phyloP scores from a whole-genome alignment of 495 filamentous ascomycete genomes.

The Talaromyces wortmannii region DNA sequence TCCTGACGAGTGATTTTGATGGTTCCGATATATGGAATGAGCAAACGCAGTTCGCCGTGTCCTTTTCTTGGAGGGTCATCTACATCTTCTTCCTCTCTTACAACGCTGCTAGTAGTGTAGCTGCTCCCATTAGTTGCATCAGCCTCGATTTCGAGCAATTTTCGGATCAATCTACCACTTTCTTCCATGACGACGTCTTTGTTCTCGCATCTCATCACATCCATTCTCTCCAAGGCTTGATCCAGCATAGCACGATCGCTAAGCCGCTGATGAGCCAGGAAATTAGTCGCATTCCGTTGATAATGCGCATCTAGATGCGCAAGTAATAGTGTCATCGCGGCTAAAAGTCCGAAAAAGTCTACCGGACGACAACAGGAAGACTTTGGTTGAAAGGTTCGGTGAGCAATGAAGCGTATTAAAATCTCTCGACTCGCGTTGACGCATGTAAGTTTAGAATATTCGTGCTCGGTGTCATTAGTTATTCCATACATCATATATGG shows the following conservation, averaged over 20 bases:
- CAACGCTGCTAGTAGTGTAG: constrained; percentile 8
- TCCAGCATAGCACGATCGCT: constrained; percentile 40
- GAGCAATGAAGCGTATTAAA: constrained; percentile 8
- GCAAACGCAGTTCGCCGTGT: constrained; percentile 11
- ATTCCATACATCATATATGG: constrained; percentile 19
- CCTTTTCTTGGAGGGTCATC: no score
- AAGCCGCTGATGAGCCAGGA: constrained; percentile 30
- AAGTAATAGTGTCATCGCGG: constrained; percentile 25
- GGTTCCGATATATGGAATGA: constrained; percentile 29
- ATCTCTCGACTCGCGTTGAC: constrained; percentile 33
- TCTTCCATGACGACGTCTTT: constrained; percentile 22
- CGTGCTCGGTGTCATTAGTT: constrained; percentile 1
- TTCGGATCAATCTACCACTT: constrained; percentile 21
- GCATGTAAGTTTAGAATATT: constrained; percentile 24
- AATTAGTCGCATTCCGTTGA: constrained; percentile 9
- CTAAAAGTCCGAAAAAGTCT: constrained; percentile 43
- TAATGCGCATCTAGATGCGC: constrained; percentile 8
- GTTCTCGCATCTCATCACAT: constrained; percentile 18
- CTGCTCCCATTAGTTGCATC: constrained; percentile 12
- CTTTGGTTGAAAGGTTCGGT: constrained; percentile 8
- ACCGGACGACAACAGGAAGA: constrained; percentile 37
- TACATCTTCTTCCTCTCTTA: constrained; percentile 7
- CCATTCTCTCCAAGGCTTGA: constrained; percentile 29
- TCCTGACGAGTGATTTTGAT: constrained; percentile 16
- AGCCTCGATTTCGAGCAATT: constrained; percentile 24